Evolutionary conservation across 345 rosid species (phyloP).

Genomic region (Isatis tinctoria): DNA sequence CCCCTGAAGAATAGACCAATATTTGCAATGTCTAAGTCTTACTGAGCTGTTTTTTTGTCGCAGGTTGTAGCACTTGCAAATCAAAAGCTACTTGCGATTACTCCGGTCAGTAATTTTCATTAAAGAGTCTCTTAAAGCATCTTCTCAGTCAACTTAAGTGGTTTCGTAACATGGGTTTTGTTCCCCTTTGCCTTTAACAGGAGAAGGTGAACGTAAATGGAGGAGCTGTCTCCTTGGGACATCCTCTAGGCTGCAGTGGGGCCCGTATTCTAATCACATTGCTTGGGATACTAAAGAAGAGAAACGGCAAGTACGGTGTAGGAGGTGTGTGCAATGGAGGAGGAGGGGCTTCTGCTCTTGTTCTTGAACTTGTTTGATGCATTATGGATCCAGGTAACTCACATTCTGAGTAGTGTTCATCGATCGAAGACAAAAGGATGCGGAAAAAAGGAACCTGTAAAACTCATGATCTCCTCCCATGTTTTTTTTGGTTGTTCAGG

Average conservation of each 20-base stretch:
- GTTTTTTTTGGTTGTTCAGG: background rate
- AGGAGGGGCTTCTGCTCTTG: slow-evolving; percentile 93
- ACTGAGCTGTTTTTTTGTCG: background rate
- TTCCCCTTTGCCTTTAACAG: slow-evolving; percentile 33
- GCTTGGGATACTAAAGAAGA: slow-evolving; percentile 85
- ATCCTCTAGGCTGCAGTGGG: slow-evolving; percentile 98
- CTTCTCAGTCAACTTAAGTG: background rate
- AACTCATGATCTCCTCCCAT: background rate
- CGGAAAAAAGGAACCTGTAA: background rate
- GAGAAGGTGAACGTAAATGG: slow-evolving; percentile 88
- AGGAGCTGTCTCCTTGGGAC: slow-evolving; percentile 96
- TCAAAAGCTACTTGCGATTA: slow-evolving; percentile 71
- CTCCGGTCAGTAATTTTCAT: slow-evolving; percentile 48
- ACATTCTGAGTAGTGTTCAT: background rate
- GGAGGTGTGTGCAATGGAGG: slow-evolving; percentile 98
- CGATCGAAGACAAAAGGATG: background rate
- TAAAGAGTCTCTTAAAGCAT: background rate
- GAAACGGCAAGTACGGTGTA: slow-evolving; percentile 74
- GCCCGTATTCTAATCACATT: slow-evolving; percentile 94
- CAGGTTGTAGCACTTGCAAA: slow-evolving; percentile 98
- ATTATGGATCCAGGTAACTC: slow-evolving; percentile 12
- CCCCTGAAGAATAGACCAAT: background rate
- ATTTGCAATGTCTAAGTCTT: background rate
- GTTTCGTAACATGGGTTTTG: background rate
- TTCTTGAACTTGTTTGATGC: slow-evolving; percentile 65